phyloP scores from a whole-genome alignment of 257 asterid species.

The Nicotiana sylvestris region DNA sequence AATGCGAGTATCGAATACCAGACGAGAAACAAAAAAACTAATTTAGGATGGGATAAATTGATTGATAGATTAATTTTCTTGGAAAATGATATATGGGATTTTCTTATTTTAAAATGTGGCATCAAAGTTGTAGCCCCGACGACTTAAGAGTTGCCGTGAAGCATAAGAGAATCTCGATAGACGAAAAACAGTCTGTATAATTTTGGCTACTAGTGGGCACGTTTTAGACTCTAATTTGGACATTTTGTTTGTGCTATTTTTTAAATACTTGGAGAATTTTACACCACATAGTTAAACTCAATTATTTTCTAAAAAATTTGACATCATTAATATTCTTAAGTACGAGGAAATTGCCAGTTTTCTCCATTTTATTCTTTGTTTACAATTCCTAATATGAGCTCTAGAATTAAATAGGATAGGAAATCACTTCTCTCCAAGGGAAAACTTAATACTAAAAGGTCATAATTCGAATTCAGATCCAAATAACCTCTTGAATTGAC shows the following conservation, averaged over 20 bases:
- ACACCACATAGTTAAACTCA: neutral
- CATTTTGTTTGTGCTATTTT: neutral
- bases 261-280: neutral
- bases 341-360: neutral
- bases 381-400: no score
- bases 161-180: neutral
- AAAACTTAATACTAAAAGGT: neutral
- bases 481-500: neutral
- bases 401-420: neutral
- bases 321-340: neutral
- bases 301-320: neutral
- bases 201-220: slow-evolving; percentile 3
- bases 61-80: no score
- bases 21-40: no score
- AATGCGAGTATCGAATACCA: no score
- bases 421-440: neutral
- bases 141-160: slow-evolving; percentile 9
- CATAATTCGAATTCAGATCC: neutral
- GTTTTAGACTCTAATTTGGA: neutral
- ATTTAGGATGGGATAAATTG: no score
- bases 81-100: neutral
- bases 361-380: neutral
- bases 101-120: neutral
- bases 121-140: neutral
- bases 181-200: slow-evolving; percentile 1